Evolutionary conservation across 192 early-diverging fungal species (phyloP), one percentile per base, ranked within the genome.

Genomic region (Gigaspora rosea): DNA sequence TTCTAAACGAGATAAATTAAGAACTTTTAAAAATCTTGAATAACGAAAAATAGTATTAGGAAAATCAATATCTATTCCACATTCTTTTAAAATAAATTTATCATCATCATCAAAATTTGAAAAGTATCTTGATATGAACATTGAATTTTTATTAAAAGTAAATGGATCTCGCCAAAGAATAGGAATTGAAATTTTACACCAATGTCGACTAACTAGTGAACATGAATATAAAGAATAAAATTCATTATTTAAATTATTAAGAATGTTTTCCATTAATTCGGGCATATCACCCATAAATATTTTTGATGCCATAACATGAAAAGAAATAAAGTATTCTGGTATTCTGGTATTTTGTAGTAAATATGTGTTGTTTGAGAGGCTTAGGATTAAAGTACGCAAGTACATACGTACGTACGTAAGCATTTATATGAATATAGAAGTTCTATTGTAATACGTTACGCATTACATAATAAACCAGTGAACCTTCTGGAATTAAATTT

Each of bases 111-210:
- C 12, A 5, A 63, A 32, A 20, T 13, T 33, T 63, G 61, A 63
- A 33, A 63, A 16, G 10, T 63, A 63, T 63, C 61, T 33, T 15
- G 61, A 63, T 33, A 63, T 15, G 27, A 33, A 4, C 13, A 63
- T 3, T 63, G 7, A 15, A 16, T 62, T 62, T 32, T 63, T 63
- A 62, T 62, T 62, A 32, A 62, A 62, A 32, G 61, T 15, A 63
- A 63, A 63, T 15, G 61, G 61, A 33, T 63, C n/a, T 33, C n/a
- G 27, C 61, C 61, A 63, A 15, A 63, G 33, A 27, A 63, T 20
- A 15, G 61, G 61, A 36, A 63, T 13, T 6, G 61, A 13, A 11
- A 63, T 33, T 15, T 33, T 22, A 32, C 61, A 63, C 61, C 61
- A 63, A 35, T 33, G 33, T 63, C 61, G 32, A 33, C 33, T 63